These are phyloP conservation scores for Yamadazyma conglobata DNA, from an alignment of 1,139 yeast genomes.

Conservation along the genomic window DNA sequence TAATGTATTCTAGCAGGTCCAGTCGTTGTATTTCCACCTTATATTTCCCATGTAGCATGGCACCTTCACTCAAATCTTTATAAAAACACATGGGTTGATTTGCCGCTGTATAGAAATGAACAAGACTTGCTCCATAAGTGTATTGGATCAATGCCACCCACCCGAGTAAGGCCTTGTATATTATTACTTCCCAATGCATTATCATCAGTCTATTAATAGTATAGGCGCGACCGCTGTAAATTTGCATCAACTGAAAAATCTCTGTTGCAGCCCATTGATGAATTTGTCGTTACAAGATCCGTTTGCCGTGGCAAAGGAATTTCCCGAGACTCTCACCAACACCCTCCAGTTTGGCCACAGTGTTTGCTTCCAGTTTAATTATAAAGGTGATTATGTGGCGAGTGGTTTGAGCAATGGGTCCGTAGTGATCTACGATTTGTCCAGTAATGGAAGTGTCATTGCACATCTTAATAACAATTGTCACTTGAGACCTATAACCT, in stretches of 20 bases:
- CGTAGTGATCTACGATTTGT: conserved; percentile 72
- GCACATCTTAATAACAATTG: conserved; percentile 50
- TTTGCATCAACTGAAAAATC: no score
- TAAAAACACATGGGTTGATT: conserved; percentile 63
- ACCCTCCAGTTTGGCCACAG: conserved; percentile 69
- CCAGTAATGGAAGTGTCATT: conserved; percentile 51
- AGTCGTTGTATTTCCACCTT: conserved; percentile 55
- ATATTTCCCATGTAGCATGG: conserved; percentile 57
- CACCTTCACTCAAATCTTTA: conserved; percentile 58
- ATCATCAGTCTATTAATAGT: no score
- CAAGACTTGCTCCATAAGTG: conserved; percentile 3
- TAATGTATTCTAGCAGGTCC: conserved; percentile 38
- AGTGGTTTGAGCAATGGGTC: conserved; percentile 81
- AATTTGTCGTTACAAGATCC: conserved; percentile 89
- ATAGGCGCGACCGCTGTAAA: no score
- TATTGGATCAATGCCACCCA: no score
- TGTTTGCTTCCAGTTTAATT: conserved; percentile 67
- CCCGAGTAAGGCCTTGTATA: no score
- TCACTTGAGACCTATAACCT: conserved; percentile 74
- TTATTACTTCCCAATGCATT: no score
- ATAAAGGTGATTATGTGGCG: conserved; percentile 84
- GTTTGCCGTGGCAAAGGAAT: conserved; percentile 87
- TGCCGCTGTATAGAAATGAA: conserved; percentile 54
- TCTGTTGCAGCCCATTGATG: conserved; percentile 43
- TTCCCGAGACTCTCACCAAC: conserved; percentile 76